A percentile compares a stretch with the other conserved stretches of the same genome.
Conservation (phyloP, 2,329 filamentous ascomycete genomes). For the Graphiopsis chlorocephala region DNA sequence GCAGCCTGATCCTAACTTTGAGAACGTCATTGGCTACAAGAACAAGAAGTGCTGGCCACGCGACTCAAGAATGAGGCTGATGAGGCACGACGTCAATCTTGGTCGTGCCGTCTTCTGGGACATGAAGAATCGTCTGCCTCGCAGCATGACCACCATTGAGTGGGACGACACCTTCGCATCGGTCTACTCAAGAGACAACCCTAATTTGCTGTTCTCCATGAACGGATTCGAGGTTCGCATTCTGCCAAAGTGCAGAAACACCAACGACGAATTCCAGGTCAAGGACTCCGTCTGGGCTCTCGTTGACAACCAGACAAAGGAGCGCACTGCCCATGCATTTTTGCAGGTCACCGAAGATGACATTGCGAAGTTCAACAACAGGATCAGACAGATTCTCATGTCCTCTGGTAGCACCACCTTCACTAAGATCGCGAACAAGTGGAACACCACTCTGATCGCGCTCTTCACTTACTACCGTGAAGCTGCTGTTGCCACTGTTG, state of each 20-base stretch:
- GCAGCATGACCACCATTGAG: constrained; percentile 94
- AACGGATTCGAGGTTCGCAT: constrained; percentile 96
- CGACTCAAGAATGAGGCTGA: constrained; percentile 94
- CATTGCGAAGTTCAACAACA: constrained; percentile 98
- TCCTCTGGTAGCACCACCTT: constrained; percentile 99
- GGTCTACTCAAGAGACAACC: constrained; percentile 97
- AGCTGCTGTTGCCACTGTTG: constrained; percentile 91
- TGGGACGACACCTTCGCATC: constrained; percentile 99
- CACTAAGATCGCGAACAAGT: constrained; percentile 99
- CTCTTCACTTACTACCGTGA: constrained; percentile 99
- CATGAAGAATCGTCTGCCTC: constrained; percentile 90
- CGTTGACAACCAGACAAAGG: constrained; percentile 93
- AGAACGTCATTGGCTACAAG: constrained; percentile 98
- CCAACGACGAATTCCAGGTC: constrained; percentile 93
- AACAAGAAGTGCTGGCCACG: constrained; percentile 99
- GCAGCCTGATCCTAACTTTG: constrained; percentile 97
- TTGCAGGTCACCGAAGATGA: constrained; percentile 97
- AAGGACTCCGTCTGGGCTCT: constrained; percentile 99
- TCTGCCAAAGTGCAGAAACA: constrained; percentile 88
- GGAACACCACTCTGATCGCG: constrained; percentile 96
- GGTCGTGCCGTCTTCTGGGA: constrained; percentile 99
- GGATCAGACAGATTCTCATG: constrained; percentile 98
- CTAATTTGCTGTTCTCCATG: constrained; percentile 96
- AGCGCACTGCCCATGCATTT: constrained; percentile 95
- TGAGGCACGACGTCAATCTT: constrained; percentile 98